Conservation (phyloP, 192 early-diverging fungal species). For the Gaertneriomyces sp. region DNA sequence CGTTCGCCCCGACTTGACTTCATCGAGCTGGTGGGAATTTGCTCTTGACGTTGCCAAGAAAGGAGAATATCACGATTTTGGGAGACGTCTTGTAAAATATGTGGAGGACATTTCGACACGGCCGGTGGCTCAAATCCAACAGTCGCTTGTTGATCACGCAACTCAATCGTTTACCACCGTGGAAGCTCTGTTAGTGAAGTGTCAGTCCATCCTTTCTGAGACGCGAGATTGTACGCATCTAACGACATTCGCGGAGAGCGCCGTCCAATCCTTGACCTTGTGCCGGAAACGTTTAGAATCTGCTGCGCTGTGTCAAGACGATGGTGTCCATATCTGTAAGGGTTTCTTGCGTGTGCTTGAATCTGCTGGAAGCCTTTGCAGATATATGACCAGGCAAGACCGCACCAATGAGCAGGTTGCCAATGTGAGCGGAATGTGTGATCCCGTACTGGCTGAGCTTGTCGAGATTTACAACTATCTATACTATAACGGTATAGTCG, state of each 20-base stretch:
- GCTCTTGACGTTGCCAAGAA: slow-evolving; percentile 17
- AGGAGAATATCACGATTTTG: slow-evolving; percentile 5
- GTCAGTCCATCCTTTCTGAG: neutral
- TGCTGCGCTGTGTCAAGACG: no score
- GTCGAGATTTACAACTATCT: neutral
- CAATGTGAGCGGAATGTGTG: neutral
- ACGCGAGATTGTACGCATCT: neutral
- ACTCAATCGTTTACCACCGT: slow-evolving; percentile 1
- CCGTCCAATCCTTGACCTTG: no score
- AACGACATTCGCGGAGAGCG: no score
- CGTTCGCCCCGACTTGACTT: neutral
- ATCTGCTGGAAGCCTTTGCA: no score
- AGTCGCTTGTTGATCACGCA: neutral
- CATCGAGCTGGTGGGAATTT: slow-evolving; percentile 24
- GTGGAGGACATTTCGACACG: neutral
- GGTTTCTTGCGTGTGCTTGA: no score
- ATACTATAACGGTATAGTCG: neutral
- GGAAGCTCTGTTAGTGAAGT: neutral
- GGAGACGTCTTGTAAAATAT: neutral
- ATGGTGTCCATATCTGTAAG: no score
- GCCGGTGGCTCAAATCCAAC: neutral
- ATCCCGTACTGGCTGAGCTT: neutral
- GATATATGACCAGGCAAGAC: no score
- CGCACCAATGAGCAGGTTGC: no score
- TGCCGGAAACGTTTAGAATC: no score